Evolutionary conservation across 176 grass and related monocot genomes (phyloP).

Genomic region (Carex kokanica): DNA sequence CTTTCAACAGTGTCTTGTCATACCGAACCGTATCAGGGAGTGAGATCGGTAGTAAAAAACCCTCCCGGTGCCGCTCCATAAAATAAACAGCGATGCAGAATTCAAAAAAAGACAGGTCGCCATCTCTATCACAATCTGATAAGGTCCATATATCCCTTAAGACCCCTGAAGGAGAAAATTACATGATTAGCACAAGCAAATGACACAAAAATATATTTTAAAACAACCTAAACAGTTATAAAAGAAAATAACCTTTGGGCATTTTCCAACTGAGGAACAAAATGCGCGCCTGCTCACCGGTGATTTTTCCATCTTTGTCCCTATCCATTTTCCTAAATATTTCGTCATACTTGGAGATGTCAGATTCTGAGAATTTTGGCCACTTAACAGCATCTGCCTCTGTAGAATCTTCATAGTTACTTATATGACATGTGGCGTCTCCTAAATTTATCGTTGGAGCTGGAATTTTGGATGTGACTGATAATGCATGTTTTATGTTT

Average conservation of each 20-base stretch:
- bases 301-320: slow-evolving; percentile 31
- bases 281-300: slow-evolving; percentile 11
- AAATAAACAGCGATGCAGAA: slow-evolving; percentile 36
- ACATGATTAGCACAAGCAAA: not conserved
- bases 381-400: slow-evolving; percentile 4
- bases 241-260: slow-evolving; percentile 14
- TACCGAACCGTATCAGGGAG: slow-evolving; percentile 19
- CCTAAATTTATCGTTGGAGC: slow-evolving; percentile 19
- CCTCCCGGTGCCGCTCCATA: slow-evolving; percentile 17
- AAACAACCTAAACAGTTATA: not conserved
- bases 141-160: slow-evolving; percentile 25
- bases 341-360: slow-evolving; percentile 7
- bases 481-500: slow-evolving; percentile 17
- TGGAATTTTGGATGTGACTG: slow-evolving; percentile 19
- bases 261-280: slow-evolving; percentile 33
- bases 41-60: not conserved
- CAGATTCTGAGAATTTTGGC: slow-evolving; percentile 30
- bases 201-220: not conserved
- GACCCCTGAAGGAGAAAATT: not conserved
- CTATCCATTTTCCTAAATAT: slow-evolving; percentile 30
- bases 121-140: slow-evolving; percentile 26
- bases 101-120: slow-evolving; percentile 22
- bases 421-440: not conserved
- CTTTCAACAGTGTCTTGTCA: slow-evolving; percentile 8
- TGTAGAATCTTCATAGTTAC: not conserved